These are phyloP conservation scores for Kernera saxatilis DNA, from an alignment of 345 rosid genomes.

Conservation along the genomic window DNA sequence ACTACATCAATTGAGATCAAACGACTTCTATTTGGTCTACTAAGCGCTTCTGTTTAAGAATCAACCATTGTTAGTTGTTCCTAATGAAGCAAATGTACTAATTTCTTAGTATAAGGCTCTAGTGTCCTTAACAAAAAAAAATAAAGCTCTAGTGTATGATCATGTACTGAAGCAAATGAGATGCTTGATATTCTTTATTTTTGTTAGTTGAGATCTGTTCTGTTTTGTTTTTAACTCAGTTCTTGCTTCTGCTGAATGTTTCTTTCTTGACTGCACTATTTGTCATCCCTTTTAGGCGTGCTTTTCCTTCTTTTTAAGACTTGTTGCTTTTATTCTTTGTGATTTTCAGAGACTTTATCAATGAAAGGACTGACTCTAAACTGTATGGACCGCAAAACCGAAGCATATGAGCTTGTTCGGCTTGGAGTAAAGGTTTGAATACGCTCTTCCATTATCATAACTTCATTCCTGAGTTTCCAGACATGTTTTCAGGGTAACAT, in stretches of 20 bases:
- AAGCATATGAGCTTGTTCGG: slow-evolving; percentile 97
- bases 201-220: not conserved
- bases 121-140: no score
- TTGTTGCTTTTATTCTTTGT: not conserved
- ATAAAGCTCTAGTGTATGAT: not conserved
- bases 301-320: not conserved
- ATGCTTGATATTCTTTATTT: not conserved
- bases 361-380: slow-evolving; percentile 98
- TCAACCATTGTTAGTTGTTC: not conserved
- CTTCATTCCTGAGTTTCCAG: not conserved
- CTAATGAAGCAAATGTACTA: not conserved
- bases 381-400: slow-evolving; percentile 98
- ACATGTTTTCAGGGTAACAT: not conserved
- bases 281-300: not conserved
- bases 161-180: not conserved
- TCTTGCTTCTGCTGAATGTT: not conserved
- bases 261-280: not conserved
- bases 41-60: not conserved
- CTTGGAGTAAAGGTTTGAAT: slow-evolving; percentile 76
- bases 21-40: not conserved
- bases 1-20: not conserved
- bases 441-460: slow-evolving; percentile 6
- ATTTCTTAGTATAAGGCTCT: not conserved
- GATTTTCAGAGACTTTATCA: slow-evolving; percentile 78
- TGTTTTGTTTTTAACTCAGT: not conserved